A percentile compares a stretch with the other conserved stretches of the same genome.
Evolutionary conservation across 352 stramenopile species (phyloP).

Genomic region (Ophiocytium majus): DNA sequence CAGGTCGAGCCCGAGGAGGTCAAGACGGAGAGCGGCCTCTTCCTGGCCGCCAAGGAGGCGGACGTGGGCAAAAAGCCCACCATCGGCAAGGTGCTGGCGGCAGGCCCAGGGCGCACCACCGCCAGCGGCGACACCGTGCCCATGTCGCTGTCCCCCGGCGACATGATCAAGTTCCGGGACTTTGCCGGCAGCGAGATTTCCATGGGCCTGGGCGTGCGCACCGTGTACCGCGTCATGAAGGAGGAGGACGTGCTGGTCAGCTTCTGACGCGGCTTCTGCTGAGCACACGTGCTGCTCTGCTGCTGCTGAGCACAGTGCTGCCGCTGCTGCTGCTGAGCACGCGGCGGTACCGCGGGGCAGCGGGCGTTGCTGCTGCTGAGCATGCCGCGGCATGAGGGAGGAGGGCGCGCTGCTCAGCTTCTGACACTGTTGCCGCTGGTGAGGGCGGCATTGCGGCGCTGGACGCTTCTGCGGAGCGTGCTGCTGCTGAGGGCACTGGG

Average conservation of each 20-base stretch:
- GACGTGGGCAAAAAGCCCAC: slow-evolving; percentile 50
- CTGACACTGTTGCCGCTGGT: too few species aligned
- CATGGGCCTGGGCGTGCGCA: slow-evolving; percentile 24
- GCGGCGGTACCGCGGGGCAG: too few species aligned
- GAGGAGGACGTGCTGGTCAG: slow-evolving; percentile 51
- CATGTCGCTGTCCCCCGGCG: slow-evolving; percentile 41
- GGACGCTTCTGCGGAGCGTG: too few species aligned
- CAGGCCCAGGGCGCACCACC: slow-evolving; percentile 67
- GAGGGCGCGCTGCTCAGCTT: slow-evolving; percentile 52
- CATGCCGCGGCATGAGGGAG: slow-evolving; percentile 56
- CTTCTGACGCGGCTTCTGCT: too few species aligned
- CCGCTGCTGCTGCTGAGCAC: too few species aligned
- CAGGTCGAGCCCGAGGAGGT: slow-evolving; percentile 56
- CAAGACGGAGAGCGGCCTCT: slow-evolving; percentile 60
- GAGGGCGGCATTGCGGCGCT: too few species aligned
- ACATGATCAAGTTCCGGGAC: slow-evolving; percentile 53
- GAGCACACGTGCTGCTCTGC: too few species aligned
- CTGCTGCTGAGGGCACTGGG: too few species aligned
- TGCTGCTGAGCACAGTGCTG: too few species aligned
- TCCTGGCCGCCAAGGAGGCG: slow-evolving; percentile 61
- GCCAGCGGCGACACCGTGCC: slow-evolving; percentile 46
- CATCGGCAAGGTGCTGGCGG: slow-evolving; percentile 68
- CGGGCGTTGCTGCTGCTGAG: too few species aligned
- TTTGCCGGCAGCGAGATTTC: slow-evolving; percentile 53
- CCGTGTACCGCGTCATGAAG: slow-evolving; percentile 56